A percentile compares a stretch with the other conserved stretches of the same genome.
Conservation (phyloP, 345 rosid genomes). For the Ceriops zippeliana region DNA sequence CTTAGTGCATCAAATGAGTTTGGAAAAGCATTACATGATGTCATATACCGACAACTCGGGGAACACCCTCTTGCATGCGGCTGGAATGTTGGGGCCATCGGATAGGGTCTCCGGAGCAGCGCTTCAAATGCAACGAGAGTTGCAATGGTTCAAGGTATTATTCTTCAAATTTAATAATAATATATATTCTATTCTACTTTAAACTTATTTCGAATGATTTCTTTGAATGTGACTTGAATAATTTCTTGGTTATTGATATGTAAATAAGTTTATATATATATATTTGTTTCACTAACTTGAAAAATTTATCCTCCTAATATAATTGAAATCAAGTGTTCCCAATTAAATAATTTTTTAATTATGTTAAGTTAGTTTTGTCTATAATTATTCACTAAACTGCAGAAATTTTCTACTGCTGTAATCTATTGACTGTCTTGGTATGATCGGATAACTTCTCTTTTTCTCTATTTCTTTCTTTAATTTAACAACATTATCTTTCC, state of each 20-base stretch:
- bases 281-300: too few species aligned
- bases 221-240: too few species aligned
- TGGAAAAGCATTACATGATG: background rate
- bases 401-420: background rate
- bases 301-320: too few species aligned
- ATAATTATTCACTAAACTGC: too few species aligned
- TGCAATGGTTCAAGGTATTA: background rate
- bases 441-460: background rate
- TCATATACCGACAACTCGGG: too few species aligned
- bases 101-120: background rate
- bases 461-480: background rate
- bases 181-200: background rate
- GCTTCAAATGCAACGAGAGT: background rate
- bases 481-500: background rate
- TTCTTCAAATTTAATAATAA: background rate
- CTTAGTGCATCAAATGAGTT: background rate
- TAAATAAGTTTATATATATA: too few species aligned
- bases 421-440: too few species aligned
- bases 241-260: too few species aligned
- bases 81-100: background rate
- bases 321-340: too few species aligned
- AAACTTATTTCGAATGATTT: background rate
- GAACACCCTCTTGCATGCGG: background rate
- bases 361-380: too few species aligned
- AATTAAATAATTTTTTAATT: too few species aligned